These are phyloP conservation scores for Luffa aegyptiaca DNA, from an alignment of 306 rosid genomes.

Conservation along the genomic window DNA sequence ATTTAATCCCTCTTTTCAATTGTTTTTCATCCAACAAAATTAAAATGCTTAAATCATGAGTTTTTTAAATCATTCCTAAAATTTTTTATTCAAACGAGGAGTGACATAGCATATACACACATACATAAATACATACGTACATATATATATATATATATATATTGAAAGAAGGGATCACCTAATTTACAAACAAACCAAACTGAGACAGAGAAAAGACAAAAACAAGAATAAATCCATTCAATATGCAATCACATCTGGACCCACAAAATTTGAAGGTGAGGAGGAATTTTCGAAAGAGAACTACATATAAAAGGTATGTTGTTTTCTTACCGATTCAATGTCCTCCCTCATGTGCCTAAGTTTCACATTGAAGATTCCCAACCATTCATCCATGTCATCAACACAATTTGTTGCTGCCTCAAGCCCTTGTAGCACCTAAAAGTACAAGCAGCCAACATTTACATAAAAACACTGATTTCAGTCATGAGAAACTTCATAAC, in stretches of 20 bases:
- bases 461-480: not conserved
- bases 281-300: constrained; percentile 13
- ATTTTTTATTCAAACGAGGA: not conserved
- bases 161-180: not conserved
- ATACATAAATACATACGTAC: not conserved
- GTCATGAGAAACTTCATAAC: not conserved
- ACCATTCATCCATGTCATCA: constrained; percentile 95
- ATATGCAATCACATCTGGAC: constrained; percentile 9
- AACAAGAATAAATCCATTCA: not conserved
- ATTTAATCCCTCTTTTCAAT: not conserved
- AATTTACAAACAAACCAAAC: not conserved
- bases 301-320: constrained; percentile 6
- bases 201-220: not conserved
- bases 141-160: not conserved
- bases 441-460: not conserved
- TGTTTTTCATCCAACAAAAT: not conserved
- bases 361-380: constrained; percentile 88
- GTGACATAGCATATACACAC: not conserved
- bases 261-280: constrained; percentile 15
- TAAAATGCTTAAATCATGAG: not conserved
- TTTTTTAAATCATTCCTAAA: not conserved
- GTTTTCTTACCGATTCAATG: constrained; percentile 71
- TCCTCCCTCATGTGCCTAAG: constrained; percentile 99
- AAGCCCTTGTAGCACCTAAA: constrained; percentile 73
- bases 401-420: constrained; percentile 74